A percentile compares a stretch with the other conserved stretches of the same genome.
Conservation (phyloP, 75 land plant species). For the Sequoia sempervirens region DNA sequence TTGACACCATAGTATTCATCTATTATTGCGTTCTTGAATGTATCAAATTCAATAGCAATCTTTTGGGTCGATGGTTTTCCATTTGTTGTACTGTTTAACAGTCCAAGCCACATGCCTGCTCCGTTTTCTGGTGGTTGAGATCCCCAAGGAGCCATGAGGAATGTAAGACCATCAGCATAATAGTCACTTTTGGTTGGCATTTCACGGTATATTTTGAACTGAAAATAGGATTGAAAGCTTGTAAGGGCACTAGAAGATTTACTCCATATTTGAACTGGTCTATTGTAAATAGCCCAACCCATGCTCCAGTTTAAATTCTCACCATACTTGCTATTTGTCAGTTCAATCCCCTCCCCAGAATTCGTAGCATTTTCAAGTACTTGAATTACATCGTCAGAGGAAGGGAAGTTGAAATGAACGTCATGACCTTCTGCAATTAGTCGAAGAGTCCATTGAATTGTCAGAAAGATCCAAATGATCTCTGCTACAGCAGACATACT, state of each 20-base stretch:
- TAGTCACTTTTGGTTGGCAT: neutral
- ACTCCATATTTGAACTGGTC: neutral
- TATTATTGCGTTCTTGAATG: neutral
- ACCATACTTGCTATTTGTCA: neutral
- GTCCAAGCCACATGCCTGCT: neutral
- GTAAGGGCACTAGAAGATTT: neutral
- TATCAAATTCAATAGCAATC: slow-evolving; percentile 9
- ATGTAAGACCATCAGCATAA: neutral
- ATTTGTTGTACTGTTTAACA: neutral
- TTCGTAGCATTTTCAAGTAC: neutral
- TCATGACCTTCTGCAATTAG: neutral
- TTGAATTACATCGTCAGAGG: neutral
- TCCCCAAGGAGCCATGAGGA: neutral
- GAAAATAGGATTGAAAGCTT: neutral
- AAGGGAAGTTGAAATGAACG: neutral
- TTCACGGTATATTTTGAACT: neutral
- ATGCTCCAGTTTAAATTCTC: neutral
- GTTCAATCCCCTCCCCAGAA: neutral
- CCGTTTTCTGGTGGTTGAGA: neutral
- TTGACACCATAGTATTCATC: neutral
- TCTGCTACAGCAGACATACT: too few species aligned
- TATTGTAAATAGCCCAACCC: neutral
- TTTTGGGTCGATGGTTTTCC: neutral
- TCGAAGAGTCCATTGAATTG: neutral
- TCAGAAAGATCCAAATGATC: neutral